Evolutionary conservation across 495 filamentous ascomycete species (phyloP).

Genomic region (Penicillium flavigenum): DNA sequence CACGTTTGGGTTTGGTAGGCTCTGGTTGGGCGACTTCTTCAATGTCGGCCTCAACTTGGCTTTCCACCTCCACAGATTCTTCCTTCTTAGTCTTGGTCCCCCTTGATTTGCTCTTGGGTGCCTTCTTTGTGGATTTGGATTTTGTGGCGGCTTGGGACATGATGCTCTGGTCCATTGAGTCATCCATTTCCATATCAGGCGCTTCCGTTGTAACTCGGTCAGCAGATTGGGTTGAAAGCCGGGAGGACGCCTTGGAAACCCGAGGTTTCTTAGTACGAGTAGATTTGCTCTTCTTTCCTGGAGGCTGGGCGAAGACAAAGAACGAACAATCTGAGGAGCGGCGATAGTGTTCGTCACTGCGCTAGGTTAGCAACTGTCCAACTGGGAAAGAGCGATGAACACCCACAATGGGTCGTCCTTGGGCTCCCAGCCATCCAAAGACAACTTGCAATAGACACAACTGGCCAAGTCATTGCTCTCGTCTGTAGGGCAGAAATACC

Average conservation of each 20-base stretch:
- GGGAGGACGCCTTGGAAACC: conserved; percentile 62
- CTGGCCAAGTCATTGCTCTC: conserved; percentile 81
- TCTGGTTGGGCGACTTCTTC: conserved; percentile 32
- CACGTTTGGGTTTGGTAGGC: conserved; percentile 42
- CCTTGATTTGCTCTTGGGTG: conserved; percentile 41
- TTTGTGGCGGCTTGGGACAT: conserved; percentile 55
- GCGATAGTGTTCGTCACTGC: conserved; percentile 79
- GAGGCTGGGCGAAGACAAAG: conserved; percentile 56
- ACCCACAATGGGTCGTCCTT: conserved; percentile 82
- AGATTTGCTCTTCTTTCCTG: conserved; percentile 46
- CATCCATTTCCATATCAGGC: conserved; percentile 55
- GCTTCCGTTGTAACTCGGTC: conserved; percentile 54
- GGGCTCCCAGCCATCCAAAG: conserved; percentile 88
- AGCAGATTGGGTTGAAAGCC: conserved; percentile 68
- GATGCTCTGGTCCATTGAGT: conserved; percentile 64
- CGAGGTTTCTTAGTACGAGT: conserved; percentile 55
- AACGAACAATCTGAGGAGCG: conserved; percentile 80
- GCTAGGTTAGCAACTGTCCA: conserved; percentile 27
- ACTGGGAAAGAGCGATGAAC: conserved; percentile 18
- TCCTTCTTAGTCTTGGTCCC: conserved; percentile 55
- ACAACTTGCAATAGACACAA: conserved; percentile 83
- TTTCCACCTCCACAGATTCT: conserved; percentile 52
- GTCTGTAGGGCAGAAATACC: conserved; percentile 82
- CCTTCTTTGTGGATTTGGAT: conserved; percentile 53
- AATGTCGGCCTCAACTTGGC: conserved; percentile 34